A percentile compares a stretch with the other conserved stretches of the same genome.
phyloP scores from a whole-genome alignment of 1,139 yeast genomes.

The Pichia sp. region DNA sequence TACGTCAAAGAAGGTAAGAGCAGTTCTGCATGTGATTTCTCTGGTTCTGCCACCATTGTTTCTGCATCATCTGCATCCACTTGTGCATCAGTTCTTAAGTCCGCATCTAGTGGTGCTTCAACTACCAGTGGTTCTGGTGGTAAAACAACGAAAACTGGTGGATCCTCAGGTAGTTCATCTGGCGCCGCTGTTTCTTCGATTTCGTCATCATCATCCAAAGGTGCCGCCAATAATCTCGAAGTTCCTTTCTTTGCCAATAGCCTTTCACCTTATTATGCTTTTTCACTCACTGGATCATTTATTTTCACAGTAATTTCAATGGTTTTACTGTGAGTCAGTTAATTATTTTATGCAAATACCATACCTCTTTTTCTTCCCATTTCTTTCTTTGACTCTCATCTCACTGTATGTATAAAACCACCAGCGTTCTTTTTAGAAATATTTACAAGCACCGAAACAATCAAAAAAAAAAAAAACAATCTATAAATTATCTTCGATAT shows the following conservation, averaged over 20 bases:
- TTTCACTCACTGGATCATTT: constrained; percentile 7
- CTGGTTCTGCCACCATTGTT: constrained; percentile 49
- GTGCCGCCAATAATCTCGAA: constrained; percentile 13
- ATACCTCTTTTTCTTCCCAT: not conserved
- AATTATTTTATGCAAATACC: not conserved
- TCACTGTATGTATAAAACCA: too few species aligned
- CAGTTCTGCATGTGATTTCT: constrained; percentile 54
- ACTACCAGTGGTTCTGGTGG: not conserved
- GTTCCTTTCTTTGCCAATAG: constrained; percentile 11
- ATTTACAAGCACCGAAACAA: too few species aligned
- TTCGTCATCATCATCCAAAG: constrained; percentile 13
- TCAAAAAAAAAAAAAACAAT: too few species aligned
- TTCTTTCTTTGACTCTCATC: not conserved
- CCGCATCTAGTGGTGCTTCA: constrained; percentile 27
- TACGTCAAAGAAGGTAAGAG: constrained; percentile 40
- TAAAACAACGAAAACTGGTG: constrained; percentile 19
- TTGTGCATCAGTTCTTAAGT: constrained; percentile 30
- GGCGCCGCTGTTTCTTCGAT: constrained; percentile 24
- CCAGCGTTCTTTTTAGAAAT: too few species aligned
- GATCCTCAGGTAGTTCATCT: constrained; percentile 17
- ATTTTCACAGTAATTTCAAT: constrained; percentile 7
- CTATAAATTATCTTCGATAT: too few species aligned
- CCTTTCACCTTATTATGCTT: constrained; percentile 7
- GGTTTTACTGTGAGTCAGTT: constrained; percentile 5
- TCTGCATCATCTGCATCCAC: constrained; percentile 27